These are phyloP conservation scores for Sclerotinia spermophila DNA, from an alignment of 2,329 filamentous ascomycete species.

Conservation along the genomic window DNA sequence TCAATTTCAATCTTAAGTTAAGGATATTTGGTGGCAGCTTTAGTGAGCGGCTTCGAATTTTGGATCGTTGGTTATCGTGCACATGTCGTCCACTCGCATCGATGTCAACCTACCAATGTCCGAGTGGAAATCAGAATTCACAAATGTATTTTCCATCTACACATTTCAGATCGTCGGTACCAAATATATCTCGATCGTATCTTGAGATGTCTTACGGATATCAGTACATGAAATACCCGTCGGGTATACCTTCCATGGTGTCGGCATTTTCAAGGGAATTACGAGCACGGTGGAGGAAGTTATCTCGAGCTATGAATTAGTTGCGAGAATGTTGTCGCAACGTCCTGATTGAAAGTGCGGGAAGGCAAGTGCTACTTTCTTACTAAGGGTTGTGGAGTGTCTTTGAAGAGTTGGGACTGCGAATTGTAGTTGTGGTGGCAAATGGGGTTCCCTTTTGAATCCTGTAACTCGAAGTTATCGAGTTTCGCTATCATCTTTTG, in stretches of 20 bases:
- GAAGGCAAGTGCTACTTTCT: not conserved
- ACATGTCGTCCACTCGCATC: not conserved
- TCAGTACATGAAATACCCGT: no score
- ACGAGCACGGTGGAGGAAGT: not conserved
- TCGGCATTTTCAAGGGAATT: not conserved
- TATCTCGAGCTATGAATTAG: not conserved
- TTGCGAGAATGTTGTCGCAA: fast-evolving
- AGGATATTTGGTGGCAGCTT: not conserved
- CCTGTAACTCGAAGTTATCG: not conserved
- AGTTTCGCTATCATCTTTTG: not conserved
- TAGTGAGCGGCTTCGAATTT: no score
- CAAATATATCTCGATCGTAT: not conserved
- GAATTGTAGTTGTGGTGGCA: no score
- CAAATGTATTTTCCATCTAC: not conserved
- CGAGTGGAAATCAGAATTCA: not conserved
- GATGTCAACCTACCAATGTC: not conserved
- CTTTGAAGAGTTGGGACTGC: no score
- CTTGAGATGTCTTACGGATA: not conserved
- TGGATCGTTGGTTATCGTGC: not conserved
- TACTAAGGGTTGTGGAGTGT: not conserved
- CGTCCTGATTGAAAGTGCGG: not conserved
- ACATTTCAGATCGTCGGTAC: not conserved
- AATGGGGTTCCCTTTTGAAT: no score
- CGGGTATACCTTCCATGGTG: not conserved
- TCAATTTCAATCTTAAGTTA: no score